phyloP scores from a whole-genome alignment of 495 filamentous ascomycete genomes.

The Durotheca rogersii region DNA sequence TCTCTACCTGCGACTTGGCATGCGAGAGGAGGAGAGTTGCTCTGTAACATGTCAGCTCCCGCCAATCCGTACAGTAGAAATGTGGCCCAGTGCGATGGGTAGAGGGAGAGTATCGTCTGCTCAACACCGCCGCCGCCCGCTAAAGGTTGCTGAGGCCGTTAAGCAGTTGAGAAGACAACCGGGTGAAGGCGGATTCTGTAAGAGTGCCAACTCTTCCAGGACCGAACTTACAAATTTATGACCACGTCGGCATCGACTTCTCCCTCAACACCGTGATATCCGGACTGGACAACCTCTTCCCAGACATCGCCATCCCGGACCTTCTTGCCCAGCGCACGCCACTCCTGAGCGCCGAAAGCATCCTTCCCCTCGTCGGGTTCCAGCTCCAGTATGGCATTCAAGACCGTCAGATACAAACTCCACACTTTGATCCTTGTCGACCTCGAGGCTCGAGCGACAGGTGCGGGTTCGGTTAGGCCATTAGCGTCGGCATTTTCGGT shows the following conservation, averaged over 20 bases:
- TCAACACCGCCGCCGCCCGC: neutral
- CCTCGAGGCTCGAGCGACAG: constrained; percentile 69
- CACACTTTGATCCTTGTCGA: constrained; percentile 89
- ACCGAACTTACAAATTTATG: constrained; percentile 73
- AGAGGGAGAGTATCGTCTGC: neutral
- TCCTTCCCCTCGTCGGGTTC: constrained; percentile 87
- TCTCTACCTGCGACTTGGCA: constrained; percentile 74
- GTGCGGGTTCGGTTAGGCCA: constrained; percentile 54
- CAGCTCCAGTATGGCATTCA: constrained; percentile 86
- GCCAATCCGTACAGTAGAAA: neutral
- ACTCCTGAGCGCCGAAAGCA: constrained; percentile 78
- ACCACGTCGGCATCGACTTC: constrained; percentile 94
- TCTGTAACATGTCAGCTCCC: constrained; percentile 40
- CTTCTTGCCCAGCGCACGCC: constrained; percentile 74
- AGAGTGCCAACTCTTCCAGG: too few species aligned
- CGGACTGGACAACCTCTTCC: constrained; percentile 84
- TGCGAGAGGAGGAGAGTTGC: constrained; percentile 87
- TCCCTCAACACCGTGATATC: constrained; percentile 83
- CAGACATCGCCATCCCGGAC: constrained; percentile 85
- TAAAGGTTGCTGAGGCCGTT: too few species aligned
- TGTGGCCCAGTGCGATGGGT: neutral
- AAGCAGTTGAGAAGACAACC: too few species aligned
- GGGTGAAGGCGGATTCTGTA: too few species aligned
- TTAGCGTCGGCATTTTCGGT: constrained; percentile 38
- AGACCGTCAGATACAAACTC: constrained; percentile 91